phyloP scores from a whole-genome alignment of 176 grass and related monocot genomes.

The Oryza rufipogon region DNA sequence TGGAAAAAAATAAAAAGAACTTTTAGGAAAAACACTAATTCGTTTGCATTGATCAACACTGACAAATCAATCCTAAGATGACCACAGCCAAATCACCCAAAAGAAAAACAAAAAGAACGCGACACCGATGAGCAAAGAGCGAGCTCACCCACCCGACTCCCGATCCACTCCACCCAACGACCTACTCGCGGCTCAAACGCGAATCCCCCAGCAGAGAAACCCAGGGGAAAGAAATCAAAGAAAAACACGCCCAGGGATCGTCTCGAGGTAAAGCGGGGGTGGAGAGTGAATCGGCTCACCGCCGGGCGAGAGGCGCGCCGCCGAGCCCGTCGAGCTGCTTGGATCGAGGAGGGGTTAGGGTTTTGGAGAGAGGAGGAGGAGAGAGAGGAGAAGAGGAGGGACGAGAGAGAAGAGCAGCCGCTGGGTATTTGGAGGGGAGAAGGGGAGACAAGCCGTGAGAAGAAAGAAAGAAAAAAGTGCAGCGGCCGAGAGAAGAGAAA shows the following conservation, averaged over 20 bases:
- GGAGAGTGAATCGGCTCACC: conserved; percentile 19
- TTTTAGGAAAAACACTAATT: background rate
- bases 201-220: background rate
- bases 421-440: background rate
- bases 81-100: background rate
- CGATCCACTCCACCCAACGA: background rate
- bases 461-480: conserved; percentile 27
- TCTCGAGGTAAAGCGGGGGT: background rate
- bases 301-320: background rate
- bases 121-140: background rate
- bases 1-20: background rate
- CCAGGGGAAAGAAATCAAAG: background rate
- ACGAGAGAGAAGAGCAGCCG: background rate
- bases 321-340: background rate
- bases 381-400: too few species aligned
- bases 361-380: conserved; percentile 11
- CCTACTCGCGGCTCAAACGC: background rate
- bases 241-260: background rate
- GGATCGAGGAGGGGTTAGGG: conserved; percentile 45
- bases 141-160: background rate
- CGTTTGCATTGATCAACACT: background rate
- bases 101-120: background rate
- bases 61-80: background rate
- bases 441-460: conserved; percentile 25
- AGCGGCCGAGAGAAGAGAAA: background rate